Evolutionary conservation across 768 basidiomycete species (phyloP), one percentile per base, ranked within the genome.

Genomic region (Auricularia sp.): DNA sequence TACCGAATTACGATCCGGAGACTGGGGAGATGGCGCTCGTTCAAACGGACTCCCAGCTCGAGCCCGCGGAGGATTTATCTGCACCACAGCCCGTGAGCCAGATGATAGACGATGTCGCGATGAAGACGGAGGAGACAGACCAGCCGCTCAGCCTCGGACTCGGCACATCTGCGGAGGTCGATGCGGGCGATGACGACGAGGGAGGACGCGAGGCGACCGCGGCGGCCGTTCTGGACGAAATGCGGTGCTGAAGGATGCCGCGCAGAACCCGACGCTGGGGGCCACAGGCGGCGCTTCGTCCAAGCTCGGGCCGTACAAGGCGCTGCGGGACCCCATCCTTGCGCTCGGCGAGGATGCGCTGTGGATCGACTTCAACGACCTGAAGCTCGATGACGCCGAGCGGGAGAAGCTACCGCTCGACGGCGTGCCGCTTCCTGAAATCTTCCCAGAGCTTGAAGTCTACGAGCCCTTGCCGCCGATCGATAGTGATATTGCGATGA

Each of bases 381-480:
- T 62, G 16, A 65, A 65, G 8, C 45, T 64, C 35, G 62, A 63
- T 63, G 65, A 56, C 7, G 67, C 58, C n/a, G 58, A 16, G 6
- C 54, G 24, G 16, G 66, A 56, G 29, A 62, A 63, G 34, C 64
- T 62, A 34, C 47, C 21, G 29, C 24, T 10, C 11, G 24, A 59
- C 24, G 47, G 21, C 21, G 21, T 51, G 21, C 14, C 18, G 47
- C 76, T 88, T 33, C 80, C 82, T 1, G 81, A 83, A 37, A 83
- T 98, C 51, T 97, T 97, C 73, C 93, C 94, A 0, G 96, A 97
- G 64, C 81, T 96, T 11, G 83, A 83, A 39, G 82, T 85, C 11
- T 78, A 85, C 59, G 82, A 66, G 68, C 79, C 69, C 72, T 75
- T 21, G 66, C 73, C 61, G 44, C 70, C 62, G 68, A 66, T 63